Evolutionary conservation across 805 yeast species (phyloP).

Genomic region (Cyberlindnera bimundalis): DNA sequence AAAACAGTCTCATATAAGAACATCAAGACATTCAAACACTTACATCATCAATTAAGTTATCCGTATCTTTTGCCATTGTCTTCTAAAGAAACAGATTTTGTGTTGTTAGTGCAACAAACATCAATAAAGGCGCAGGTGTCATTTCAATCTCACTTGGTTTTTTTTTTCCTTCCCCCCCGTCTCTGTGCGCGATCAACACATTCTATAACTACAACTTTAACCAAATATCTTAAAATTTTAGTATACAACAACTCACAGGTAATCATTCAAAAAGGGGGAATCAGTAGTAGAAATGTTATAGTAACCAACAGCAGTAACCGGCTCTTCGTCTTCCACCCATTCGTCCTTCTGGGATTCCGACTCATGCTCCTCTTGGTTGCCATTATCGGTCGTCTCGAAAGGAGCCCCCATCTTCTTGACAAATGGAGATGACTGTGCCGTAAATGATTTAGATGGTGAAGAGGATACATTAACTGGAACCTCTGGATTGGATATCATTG

Average conservation of each 20-base stretch:
- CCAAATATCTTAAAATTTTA: no score
- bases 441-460: neutral
- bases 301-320: conserved; percentile 21
- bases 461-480: neutral
- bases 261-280: conserved; percentile 21
- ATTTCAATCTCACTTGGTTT: no score
- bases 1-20: no score
- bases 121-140: neutral
- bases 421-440: conserved; percentile 10
- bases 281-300: conserved; percentile 17
- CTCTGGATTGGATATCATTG: neutral
- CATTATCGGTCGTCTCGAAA: conserved; percentile 6
- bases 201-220: no score
- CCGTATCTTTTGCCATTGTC: conserved; percentile 1
- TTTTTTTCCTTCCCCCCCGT: neutral
- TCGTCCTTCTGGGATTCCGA: no score
- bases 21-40: no score
- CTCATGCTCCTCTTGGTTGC: neutral
- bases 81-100: no score
- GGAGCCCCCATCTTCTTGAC: conserved; percentile 17
- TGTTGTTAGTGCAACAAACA: no score
- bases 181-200: neutral
- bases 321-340: neutral
- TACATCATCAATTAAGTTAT: neutral
- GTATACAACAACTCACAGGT: conserved; percentile 1